Percentiles rank a stretch among this genome's conserved stretches.
Evolutionary conservation across 1,284 basidiomycete genomes (phyloP).

Genomic region (Trametes hirsuta): DNA sequence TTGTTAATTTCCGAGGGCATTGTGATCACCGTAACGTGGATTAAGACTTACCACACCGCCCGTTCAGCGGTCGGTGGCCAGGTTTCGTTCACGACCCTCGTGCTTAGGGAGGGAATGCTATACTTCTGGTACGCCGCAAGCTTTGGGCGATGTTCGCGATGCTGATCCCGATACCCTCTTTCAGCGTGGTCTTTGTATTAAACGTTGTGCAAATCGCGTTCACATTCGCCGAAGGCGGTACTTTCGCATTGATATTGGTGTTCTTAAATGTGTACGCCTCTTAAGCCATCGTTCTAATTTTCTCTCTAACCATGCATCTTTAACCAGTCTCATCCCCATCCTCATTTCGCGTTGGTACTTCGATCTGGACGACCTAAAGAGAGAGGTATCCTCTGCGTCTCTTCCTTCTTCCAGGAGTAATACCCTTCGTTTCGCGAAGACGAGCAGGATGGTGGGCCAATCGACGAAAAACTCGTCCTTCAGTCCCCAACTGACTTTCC

Average conservation of each 20-base stretch:
- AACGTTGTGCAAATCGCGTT: constrained; percentile 20
- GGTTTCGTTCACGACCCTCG: constrained; percentile 17
- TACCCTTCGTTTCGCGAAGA: not conserved
- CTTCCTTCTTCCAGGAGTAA: constrained; percentile 1
- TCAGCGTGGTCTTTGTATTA: constrained; percentile 13
- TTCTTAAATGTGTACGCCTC: constrained; percentile 18
- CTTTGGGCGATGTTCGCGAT: not conserved
- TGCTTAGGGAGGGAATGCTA: constrained; percentile 20
- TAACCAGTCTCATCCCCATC: constrained; percentile 16
- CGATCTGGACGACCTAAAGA: constrained; percentile 4
- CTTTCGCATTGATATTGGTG: constrained; percentile 7
- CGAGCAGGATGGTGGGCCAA: not conserved
- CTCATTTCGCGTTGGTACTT: constrained; percentile 23
- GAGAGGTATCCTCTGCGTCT: not conserved
- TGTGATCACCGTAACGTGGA: constrained; percentile 22
- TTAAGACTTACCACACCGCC: constrained; percentile 16
- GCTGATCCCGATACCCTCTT: not conserved
- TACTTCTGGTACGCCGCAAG: constrained; percentile 15
- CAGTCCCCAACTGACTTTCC: too few species aligned
- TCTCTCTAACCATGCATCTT: not conserved
- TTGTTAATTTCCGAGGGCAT: constrained; percentile 19
- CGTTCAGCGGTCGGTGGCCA: not conserved
- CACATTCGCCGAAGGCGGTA: constrained; percentile 3
- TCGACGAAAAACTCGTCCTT: too few species aligned
- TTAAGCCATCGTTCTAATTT: not conserved